Percentiles rank a stretch among this genome's conserved stretches.
Conservation (phyloP, 179 eudicot species). For the Drosera spatulata region DNA sequence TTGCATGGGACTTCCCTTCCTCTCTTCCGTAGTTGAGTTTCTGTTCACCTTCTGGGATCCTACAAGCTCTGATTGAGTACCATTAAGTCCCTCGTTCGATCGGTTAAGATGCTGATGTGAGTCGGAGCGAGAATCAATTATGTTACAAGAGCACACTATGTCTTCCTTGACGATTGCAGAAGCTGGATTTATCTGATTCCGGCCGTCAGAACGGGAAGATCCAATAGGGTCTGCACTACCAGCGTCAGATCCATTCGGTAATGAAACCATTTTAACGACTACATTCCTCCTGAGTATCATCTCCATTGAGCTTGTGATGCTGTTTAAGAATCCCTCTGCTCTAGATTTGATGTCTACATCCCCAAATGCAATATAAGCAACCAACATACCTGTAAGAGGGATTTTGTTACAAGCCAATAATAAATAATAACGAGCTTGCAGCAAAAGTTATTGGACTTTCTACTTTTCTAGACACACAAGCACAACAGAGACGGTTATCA, state of each 20-base stretch:
- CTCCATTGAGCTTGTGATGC: conserved; percentile 86
- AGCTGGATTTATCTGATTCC: conserved; percentile 16
- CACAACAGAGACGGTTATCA: too few species aligned
- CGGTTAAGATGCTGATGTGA: conserved; percentile 14
- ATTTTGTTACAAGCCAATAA: neutral
- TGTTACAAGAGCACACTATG: conserved; percentile 12
- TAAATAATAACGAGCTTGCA: too few species aligned
- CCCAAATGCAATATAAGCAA: conserved; percentile 70
- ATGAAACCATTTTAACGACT: conserved; percentile 60
- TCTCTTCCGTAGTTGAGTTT: conserved; percentile 28
- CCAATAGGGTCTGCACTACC: conserved; percentile 11
- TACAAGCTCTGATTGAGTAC: conserved; percentile 17
- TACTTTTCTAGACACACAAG: too few species aligned
- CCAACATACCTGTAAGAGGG: conserved; percentile 48
- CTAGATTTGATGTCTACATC: conserved; percentile 64
- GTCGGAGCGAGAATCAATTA: conserved; percentile 15
- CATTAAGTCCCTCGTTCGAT: conserved; percentile 23
- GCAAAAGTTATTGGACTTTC: too few species aligned
- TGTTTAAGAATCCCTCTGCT: conserved; percentile 85
- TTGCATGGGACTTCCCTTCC: conserved; percentile 56
- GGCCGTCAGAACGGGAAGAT: conserved; percentile 15
- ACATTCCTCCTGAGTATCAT: conserved; percentile 52
- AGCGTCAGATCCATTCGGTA: conserved; percentile 32
- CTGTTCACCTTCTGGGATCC: conserved; percentile 26
- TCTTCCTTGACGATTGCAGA: conserved; percentile 15